Conservation (phyloP, 1,284 basidiomycete genomes). For the Limonomyces culmigenus region DNA sequence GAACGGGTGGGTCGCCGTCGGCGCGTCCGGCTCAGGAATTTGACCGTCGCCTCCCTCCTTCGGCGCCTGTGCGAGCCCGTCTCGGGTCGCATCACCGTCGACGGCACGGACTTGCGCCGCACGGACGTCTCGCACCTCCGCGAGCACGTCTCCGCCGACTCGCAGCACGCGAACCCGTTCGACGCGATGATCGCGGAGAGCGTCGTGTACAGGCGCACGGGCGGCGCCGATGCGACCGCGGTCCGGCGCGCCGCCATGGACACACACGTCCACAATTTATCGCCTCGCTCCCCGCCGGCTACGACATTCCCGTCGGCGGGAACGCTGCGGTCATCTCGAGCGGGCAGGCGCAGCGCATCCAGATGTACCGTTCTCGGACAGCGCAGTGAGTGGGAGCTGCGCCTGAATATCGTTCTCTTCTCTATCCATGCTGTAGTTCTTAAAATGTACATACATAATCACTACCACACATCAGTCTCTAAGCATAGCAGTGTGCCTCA, state of each 20-base stretch:
- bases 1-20: constrained; percentile 80
- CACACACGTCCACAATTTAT: constrained; percentile 84
- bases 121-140: constrained; percentile 62
- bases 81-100: constrained; percentile 45
- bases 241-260: constrained; percentile 54
- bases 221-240: constrained; percentile 43
- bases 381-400: too few relatives aligned
- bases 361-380: too few relatives aligned
- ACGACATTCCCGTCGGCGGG: constrained; percentile 79
- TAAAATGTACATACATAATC: too few relatives aligned
- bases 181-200: constrained; percentile 76
- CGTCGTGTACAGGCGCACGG: constrained; percentile 78
- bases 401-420: too few relatives aligned
- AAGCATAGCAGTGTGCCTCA: too few relatives aligned
- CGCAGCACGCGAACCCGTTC: constrained; percentile 75
- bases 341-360: constrained; percentile 86
- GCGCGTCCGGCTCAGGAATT: constrained; percentile 83
- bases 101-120: constrained; percentile 27
- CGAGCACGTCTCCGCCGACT: constrained; percentile 74
- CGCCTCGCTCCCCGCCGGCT: constrained; percentile 61
- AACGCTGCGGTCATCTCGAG: constrained; percentile 82
- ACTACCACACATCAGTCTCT: too few relatives aligned
- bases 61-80: constrained; percentile 77
- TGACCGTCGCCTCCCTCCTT: constrained; percentile 68
- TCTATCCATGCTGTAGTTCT: too few relatives aligned